Evolutionary conservation across 2,329 filamentous ascomycete species (phyloP), one percentile per base, ranked within the genome.

Genomic region (Penicillium griseofulvum): DNA sequence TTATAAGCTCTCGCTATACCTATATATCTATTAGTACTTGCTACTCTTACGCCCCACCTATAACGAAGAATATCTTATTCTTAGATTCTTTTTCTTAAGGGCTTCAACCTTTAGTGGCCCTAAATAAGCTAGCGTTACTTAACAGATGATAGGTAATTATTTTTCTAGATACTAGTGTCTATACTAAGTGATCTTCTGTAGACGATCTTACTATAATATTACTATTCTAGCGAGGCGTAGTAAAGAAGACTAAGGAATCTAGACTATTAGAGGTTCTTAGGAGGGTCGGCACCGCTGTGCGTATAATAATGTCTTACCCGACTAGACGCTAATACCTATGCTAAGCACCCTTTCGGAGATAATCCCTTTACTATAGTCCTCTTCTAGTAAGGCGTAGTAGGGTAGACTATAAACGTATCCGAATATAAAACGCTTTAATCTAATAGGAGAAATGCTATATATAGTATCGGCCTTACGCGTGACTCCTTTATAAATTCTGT

Each of bases 51-150:
- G 33, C 47, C 36, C 47, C 47, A 36, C 47, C 36, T 1, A 49
- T 49, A 2, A 49, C 47, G 47, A 49, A 49, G 47, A 49, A 49
- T 49, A 26, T 49, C 47, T 33, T 8, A 41, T 41, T 49, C 37
- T 36, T 26, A 3, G 47, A 33, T 41, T 31, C 45, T 37, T 49
- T 47, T 31, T 49, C 11, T 16, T 39, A 17, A 49, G 46, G 36
- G 46, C 34, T 46, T 36, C 29, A 22, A 47, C 12, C 24, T 49
- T 49, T 41, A 6, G 47, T 49, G n/a, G 47, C 47, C 26, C 26
- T 49, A 17, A 31, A 47, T 47, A 47, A 6, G 36, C 37, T 22
- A 49, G 36, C 47, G 37, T 41, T 8, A 49, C 36, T 41, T 33
- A n/a, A 33, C 24, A 7, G 47, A 49, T 49, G 26, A 49, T 41